A percentile compares a stretch with the other conserved stretches of the same genome.
Evolutionary conservation across 345 rosid species (phyloP).

Genomic region (Heritiera littoralis): DNA sequence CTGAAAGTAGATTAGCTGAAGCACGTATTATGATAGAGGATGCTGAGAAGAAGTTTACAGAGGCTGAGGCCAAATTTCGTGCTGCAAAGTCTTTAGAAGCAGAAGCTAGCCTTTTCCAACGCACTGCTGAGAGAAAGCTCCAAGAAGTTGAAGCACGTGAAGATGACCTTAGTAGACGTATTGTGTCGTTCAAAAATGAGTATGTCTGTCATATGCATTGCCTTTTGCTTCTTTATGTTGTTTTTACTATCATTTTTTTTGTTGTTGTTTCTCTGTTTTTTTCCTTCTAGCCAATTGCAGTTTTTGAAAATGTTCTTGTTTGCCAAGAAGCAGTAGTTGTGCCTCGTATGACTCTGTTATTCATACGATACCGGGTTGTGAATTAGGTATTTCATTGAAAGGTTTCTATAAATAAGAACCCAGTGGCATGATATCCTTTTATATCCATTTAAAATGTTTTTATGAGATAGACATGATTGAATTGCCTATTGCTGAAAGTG

Average conservation of each 20-base stretch:
- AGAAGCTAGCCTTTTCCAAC: slow-evolving; percentile 67
- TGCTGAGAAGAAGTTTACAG: slow-evolving; percentile 62
- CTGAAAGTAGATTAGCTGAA: slow-evolving; percentile 66
- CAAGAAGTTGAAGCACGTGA: slow-evolving; percentile 83
- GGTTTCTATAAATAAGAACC: neutral
- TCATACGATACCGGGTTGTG: neutral
- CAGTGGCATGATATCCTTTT: neutral
- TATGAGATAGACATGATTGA: neutral
- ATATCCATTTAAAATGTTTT: neutral
- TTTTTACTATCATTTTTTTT: neutral
- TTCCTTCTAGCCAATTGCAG: neutral
- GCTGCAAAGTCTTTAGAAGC: slow-evolving; percentile 75
- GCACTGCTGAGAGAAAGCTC: slow-evolving; percentile 82
- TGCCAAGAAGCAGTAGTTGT: neutral
- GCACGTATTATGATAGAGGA: slow-evolving; percentile 65
- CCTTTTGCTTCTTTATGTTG: slow-evolving; percentile 3
- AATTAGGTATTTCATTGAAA: neutral
- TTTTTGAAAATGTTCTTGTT: neutral
- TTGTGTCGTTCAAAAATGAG: slow-evolving; percentile 69
- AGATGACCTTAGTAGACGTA: slow-evolving; percentile 70
- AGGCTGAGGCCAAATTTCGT: slow-evolving; percentile 62
- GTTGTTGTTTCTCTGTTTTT: neutral
- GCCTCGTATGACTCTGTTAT: neutral
- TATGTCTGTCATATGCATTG: slow-evolving; percentile 47
- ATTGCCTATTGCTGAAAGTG: neutral